Conservation (phyloP, 345 rosid genomes). For the Euphorbia lathyris region DNA sequence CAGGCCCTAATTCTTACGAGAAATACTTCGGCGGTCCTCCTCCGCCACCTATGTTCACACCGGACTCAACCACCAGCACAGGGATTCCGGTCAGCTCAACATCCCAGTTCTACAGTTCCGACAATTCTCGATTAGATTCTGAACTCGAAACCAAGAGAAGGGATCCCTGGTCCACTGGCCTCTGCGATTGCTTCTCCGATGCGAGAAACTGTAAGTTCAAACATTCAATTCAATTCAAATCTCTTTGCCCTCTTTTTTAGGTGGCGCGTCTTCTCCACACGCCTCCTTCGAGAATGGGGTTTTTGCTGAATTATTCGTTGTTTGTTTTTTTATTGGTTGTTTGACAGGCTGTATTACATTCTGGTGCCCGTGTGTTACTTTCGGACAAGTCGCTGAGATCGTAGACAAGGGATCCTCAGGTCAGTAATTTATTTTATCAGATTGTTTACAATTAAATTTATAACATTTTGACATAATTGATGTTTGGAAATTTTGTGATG, state of each 20-base stretch:
- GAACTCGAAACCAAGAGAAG: constrained; percentile 10
- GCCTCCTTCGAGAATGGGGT: background rate
- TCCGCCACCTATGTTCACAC: background rate
- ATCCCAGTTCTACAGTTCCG: background rate
- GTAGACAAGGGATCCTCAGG: constrained; percentile 43
- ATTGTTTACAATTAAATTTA: too few relatives aligned
- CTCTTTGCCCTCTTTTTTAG: too few relatives aligned
- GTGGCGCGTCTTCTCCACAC: constrained; percentile 12
- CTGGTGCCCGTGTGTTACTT: constrained; percentile 42
- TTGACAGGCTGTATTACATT: constrained; percentile 39
- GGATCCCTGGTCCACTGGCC: constrained; percentile 40
- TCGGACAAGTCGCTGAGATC: constrained; percentile 41
- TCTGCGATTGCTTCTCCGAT: constrained; percentile 39
- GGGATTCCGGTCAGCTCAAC: constrained; percentile 21
- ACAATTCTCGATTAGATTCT: constrained; percentile 1
- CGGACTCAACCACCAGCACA: constrained; percentile 19
- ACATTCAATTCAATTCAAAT: too few relatives aligned
- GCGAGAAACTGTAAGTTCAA: constrained; percentile 31
- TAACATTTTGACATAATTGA: too few relatives aligned
- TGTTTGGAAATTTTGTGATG: too few relatives aligned
- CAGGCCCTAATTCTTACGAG: constrained; percentile 6
- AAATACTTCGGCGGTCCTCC: constrained; percentile 4
- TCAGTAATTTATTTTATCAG: constrained; percentile 17
- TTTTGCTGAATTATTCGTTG: background rate
- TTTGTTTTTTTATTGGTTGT: background rate